Evolutionary conservation across 805 yeast genomes (phyloP), one percentile per base, ranked within the genome.

Genomic region (Yarrowia sp.): DNA sequence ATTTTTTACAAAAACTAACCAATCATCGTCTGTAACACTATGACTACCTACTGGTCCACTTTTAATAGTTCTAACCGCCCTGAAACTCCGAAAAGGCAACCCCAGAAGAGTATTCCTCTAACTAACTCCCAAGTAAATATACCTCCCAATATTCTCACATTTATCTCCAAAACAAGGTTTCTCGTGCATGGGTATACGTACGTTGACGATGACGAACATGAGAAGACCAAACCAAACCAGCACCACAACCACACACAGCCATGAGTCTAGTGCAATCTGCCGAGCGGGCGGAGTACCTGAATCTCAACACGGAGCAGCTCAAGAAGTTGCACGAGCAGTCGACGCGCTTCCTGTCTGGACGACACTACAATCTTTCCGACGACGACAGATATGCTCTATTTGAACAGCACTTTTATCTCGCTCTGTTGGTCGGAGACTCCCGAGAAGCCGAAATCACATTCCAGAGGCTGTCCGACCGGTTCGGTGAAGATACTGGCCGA

Each of bases 351-450:
- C 71, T 83, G 24, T 65, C 71, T 12, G 63, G 71, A 12, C 66
- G 73, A 49, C 78, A 79, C 65, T 61, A 73, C 32, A 68, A 77
- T n/a, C 75, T 77, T 21, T 66, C 65, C 22, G 75, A 78, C 10
- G 70, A 74, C 2, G 80, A 84, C n/a, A 74, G 81, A 61, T 86
- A 82, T 72, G 79, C 82, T 8, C 74, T 92, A 32, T 78, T 86
- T 68, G 96, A 90, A 73, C 81, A 90, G 70, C 85, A 88, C 61
- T 90, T 90, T 74, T 84, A 83, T 70, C 78, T 92, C 17, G 77
- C 86, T 5, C 74, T 92, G 38, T 74, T 81, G 64, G 77, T 88
- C n/a, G 79, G 83, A 59, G 81, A 85, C 65, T 96, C 90, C 71
- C 75, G 79, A 2, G 91, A 86, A 67, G 97, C 97, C 11, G 83